Evolutionary conservation across 2,329 filamentous ascomycete genomes (phyloP).

Genomic region (Raffaelea albimanens): DNA sequence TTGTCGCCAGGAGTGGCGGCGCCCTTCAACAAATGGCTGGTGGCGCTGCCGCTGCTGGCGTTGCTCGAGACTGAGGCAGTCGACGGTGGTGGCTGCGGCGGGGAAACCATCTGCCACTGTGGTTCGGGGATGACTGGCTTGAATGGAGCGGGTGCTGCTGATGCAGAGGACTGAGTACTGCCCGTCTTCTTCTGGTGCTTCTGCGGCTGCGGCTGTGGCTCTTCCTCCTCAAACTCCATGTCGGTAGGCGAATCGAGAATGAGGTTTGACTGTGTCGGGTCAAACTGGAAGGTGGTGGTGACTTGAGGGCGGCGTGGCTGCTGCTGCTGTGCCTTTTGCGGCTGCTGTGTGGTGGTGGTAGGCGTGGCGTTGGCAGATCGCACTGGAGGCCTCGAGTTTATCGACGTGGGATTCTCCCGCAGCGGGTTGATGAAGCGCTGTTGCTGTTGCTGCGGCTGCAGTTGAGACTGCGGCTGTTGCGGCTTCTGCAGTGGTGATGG

Average conservation of each 20-base stretch:
- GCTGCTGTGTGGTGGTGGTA: conserved; percentile 3
- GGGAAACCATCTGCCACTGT: conserved; percentile 37
- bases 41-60: conserved; percentile 11
- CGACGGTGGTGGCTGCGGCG: no score
- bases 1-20: no score
- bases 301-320: background rate
- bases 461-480: background rate
- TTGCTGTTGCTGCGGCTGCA: background rate
- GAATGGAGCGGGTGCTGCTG: no score
- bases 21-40: background rate
- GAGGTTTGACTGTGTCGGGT: conserved; percentile 24
- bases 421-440: conserved; percentile 7
- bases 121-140: conserved; percentile 30
- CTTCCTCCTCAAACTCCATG: conserved; percentile 12
- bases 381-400: conserved; percentile 7
- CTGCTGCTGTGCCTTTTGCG: background rate
- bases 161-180: background rate
- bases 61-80: conserved; percentile 17
- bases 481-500: background rate
- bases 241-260: conserved; percentile 32
- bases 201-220: no score
- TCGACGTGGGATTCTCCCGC: conserved; percentile 13
- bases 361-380: background rate
- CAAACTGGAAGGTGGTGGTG: conserved; percentile 17
- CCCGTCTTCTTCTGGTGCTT: conserved; percentile 11